These are phyloP conservation scores for Talaromyces sp. DNA, from an alignment of 2,329 filamentous ascomycete species.

Conservation along the genomic window DNA sequence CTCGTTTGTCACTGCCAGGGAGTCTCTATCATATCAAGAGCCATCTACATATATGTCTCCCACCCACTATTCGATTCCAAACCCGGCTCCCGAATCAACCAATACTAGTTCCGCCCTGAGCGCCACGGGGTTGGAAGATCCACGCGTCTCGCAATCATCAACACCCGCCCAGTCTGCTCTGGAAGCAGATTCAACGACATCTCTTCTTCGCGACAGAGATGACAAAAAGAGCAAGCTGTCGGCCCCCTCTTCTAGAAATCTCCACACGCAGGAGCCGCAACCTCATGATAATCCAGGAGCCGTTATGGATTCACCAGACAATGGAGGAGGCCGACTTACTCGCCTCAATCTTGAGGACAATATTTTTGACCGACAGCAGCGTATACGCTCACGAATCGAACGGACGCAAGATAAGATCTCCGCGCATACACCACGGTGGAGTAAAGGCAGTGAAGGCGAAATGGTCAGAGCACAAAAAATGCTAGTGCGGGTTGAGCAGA, in stretches of 20 bases:
- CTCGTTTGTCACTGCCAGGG: conserved; percentile 10
- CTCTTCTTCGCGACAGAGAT: conserved; percentile 21
- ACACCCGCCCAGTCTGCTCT: neutral
- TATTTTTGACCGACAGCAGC: conserved; percentile 33
- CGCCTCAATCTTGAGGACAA: conserved; percentile 42
- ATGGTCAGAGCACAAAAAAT: conserved; percentile 64
- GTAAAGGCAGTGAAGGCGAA: conserved; percentile 49
- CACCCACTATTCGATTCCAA: neutral
- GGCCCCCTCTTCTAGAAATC: conserved; percentile 11
- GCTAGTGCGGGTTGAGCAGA: conserved; percentile 57
- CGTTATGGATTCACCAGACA: conserved; percentile 12
- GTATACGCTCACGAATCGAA: conserved; percentile 32
- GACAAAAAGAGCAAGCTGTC: conserved; percentile 11
- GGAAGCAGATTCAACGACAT: conserved; percentile 28
- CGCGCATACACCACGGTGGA: conserved; percentile 27
- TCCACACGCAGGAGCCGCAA: conserved; percentile 31
- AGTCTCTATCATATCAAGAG: conserved; percentile 1
- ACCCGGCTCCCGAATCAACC: neutral
- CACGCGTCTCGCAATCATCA: neutral
- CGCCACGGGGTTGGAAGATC: neutral
- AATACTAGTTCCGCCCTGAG: neutral
- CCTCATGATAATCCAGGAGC: conserved; percentile 19
- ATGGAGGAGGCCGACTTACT: conserved; percentile 30
- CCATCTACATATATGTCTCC: neutral
- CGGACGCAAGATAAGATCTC: conserved; percentile 31